Conservation (phyloP, 768 basidiomycete species). For the Trametes sanguinea region DNA sequence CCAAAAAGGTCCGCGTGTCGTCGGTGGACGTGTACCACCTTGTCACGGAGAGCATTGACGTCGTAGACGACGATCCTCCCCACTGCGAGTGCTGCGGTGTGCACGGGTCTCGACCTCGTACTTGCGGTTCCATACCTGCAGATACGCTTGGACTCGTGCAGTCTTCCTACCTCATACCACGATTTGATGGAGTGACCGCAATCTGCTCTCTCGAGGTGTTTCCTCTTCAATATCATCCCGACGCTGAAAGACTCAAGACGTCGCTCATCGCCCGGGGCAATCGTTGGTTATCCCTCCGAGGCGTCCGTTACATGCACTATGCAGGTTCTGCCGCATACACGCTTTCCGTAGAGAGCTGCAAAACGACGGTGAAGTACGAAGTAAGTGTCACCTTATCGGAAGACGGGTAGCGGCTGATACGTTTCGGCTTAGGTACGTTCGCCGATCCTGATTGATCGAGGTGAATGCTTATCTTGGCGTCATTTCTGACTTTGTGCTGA, state of each 20-base stretch:
- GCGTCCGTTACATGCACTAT: slow-evolving; percentile 57
- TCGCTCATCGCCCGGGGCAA: slow-evolving; percentile 48
- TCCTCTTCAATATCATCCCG: slow-evolving; percentile 52
- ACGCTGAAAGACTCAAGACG: slow-evolving; percentile 42
- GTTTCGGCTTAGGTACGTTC: neutral
- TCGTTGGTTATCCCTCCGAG: slow-evolving; percentile 55
- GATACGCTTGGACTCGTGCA: slow-evolving; percentile 40
- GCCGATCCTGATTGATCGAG: slow-evolving; percentile 3
- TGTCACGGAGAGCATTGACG: slow-evolving; percentile 53
- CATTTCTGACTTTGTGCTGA: neutral
- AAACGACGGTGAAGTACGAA: slow-evolving; percentile 46
- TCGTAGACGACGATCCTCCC: slow-evolving; percentile 38
- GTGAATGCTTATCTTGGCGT: neutral
- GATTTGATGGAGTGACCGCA: slow-evolving; percentile 50
- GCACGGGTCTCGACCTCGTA: neutral
- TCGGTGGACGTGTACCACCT: slow-evolving; percentile 46
- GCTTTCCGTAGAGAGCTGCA: slow-evolving; percentile 29
- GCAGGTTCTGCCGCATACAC: slow-evolving; percentile 43
- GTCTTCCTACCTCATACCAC: slow-evolving; percentile 37
- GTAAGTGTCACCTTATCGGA: slow-evolving; percentile 30
- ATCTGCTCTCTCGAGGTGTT: slow-evolving; percentile 53
- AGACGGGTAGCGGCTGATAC: neutral
- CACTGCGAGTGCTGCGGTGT: neutral
- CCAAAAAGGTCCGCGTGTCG: slow-evolving; percentile 38
- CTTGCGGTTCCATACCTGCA: slow-evolving; percentile 22